Base-by-base conservation (phyloP, 805 yeast species). In the Babjeviella inositovora region DNA sequence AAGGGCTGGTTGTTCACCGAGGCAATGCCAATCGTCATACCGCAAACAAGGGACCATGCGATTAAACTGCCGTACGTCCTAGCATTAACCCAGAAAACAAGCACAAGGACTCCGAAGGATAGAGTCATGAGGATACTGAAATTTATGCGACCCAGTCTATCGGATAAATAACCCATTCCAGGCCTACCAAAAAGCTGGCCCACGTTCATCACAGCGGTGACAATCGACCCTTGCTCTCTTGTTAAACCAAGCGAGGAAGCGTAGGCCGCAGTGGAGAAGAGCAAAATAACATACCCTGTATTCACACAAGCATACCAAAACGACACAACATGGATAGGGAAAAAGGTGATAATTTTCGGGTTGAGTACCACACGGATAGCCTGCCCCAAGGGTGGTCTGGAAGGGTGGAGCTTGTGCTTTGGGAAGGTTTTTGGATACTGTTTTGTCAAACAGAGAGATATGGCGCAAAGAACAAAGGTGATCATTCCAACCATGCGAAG, bases 131-230 rank as follows among this genome's bases (percentile, higher is more conserved):
- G 15, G 7, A 56, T 43, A 4, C 70, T 51, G 10, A 53, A 41
- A 31, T 65, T 65, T 4, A 58, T 42, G 28, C 66, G 44, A 1
- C 73, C 73, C 22, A 41, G 35, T 19, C 38, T 43, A 27, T 62
- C 70, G 25, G 63, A 58, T 1, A 45, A 15, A 3, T 47, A 30
- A 1, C 71, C 73, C 35, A 62, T 50, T 7, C 37, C 7, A 2
- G 70, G 67, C 34, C 73, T 47, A 5, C 71, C 71, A 9, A 62
- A 28, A 5, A 51, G 43, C 34, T 65, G 71, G 1, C 56, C 50
- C 6, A 55, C 50, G 29, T 60, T 62, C 26, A 62, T 35, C 7
- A 57, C 44, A 1, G 65, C 66, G 3, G 62, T 54, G 17, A 57
- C 33, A 13, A 48, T 43, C 7, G 69, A 50, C 12, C 63, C 67